Evolutionary conservation across 495 filamentous ascomycete species (phyloP).

Genomic region (Astrothelium subdiscretum): DNA sequence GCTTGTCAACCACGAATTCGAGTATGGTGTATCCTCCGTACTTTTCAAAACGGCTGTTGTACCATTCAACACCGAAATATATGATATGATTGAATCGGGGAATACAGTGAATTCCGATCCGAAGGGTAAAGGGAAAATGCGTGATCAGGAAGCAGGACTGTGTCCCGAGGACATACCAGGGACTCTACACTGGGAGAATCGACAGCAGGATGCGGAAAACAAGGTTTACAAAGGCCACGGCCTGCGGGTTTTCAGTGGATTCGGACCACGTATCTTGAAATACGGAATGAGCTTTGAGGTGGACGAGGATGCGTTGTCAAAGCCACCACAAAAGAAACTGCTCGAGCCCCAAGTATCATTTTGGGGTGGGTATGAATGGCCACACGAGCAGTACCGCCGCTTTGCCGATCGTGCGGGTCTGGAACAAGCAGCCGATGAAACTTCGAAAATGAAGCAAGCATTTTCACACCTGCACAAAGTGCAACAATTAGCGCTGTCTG

Average conservation of each 20-base stretch:
- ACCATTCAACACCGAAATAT: constrained; percentile 42
- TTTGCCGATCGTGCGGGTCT: constrained; percentile 37
- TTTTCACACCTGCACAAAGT: constrained; percentile 33
- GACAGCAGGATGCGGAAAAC: constrained; percentile 22
- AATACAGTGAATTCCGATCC: constrained; percentile 17
- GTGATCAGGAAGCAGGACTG: background rate
- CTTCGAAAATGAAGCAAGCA: constrained; percentile 35
- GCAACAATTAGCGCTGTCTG: constrained; percentile 40
- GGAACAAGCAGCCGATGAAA: constrained; percentile 42
- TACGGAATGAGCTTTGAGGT: constrained; percentile 48
- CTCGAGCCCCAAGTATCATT: constrained; percentile 32
- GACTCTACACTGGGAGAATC: constrained; percentile 22
- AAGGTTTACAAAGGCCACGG: constrained; percentile 32
- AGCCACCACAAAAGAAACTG: constrained; percentile 30
- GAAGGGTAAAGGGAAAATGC: constrained; percentile 24
- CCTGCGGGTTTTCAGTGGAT: constrained; percentile 38
- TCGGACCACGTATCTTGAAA: constrained; percentile 36
- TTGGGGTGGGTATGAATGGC: constrained; percentile 45
- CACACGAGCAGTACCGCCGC: constrained; percentile 36
- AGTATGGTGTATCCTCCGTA: constrained; percentile 33
- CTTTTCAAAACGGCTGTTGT: constrained; percentile 43
- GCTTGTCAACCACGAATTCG: constrained; percentile 42
- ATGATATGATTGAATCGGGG: constrained; percentile 29
- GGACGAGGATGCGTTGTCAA: constrained; percentile 28
- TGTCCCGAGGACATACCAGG: background rate